phyloP scores from a whole-genome alignment of 495 filamentous ascomycete species.

The Terfezia claveryi region DNA sequence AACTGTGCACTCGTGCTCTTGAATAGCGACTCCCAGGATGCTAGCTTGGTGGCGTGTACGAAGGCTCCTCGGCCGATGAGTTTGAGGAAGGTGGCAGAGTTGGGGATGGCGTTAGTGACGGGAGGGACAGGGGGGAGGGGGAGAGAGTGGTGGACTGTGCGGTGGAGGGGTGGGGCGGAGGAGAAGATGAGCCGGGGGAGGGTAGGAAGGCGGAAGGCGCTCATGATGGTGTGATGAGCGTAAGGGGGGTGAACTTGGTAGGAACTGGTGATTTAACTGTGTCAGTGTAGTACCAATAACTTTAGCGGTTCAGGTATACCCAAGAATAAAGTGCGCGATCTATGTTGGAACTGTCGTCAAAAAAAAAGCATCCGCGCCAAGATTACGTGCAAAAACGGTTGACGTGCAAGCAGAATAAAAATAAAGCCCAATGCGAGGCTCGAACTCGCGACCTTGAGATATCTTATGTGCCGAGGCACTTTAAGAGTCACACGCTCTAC shows the following conservation, averaged over 20 bases:
- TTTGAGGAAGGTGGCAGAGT: conserved; percentile 68
- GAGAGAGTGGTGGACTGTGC: conserved; percentile 12
- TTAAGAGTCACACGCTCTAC: no score
- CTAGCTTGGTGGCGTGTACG: conserved; percentile 60
- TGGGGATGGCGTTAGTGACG: conserved; percentile 67
- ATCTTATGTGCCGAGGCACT: no score
- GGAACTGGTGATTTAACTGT: no score
- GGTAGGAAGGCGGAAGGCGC: conserved; percentile 4
- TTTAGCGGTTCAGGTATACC: no score
- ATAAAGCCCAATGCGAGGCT: no score
- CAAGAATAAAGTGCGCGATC: no score
- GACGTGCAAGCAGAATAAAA: no score
- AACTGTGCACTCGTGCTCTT: conserved; percentile 52
- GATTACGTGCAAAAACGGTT: no score
- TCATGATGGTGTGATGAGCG: conserved; percentile 2
- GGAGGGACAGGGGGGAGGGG: conserved; percentile 32
- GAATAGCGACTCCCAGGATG: conserved; percentile 78
- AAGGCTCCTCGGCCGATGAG: conserved; percentile 73
- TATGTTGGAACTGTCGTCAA: no score
- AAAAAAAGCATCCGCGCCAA: no score
- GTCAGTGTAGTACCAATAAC: no score
- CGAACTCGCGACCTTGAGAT: no score
- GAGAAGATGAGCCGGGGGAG: conserved; percentile 1
- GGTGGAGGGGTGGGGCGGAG: conserved; percentile 10
- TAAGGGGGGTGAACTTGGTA: not conserved